phyloP scores from a whole-genome alignment of 2,329 filamentous ascomycete species.

The Rutstroemia sp. region DNA sequence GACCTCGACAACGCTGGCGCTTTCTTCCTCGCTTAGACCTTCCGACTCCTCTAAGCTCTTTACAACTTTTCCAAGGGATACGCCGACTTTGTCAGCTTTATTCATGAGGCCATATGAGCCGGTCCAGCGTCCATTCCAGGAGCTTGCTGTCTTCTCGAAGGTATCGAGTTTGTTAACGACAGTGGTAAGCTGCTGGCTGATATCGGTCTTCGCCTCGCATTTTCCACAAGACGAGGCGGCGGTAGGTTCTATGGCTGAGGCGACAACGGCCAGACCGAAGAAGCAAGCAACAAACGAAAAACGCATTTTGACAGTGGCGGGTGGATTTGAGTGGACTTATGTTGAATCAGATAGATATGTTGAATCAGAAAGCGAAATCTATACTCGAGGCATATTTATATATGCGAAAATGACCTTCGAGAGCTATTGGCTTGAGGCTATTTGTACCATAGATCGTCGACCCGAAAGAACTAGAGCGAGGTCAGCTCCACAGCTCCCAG shows the following conservation, averaged over 20 bases:
- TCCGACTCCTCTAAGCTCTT: not conserved
- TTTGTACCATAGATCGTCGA: too few relatives aligned
- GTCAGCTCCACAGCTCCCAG: too few relatives aligned
- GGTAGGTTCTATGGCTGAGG: not conserved
- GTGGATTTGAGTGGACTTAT: too few relatives aligned
- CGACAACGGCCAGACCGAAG: not conserved
- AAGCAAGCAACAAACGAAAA: too few relatives aligned
- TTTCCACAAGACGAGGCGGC: not conserved
- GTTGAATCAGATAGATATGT: too few relatives aligned
- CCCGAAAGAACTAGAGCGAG: too few relatives aligned
- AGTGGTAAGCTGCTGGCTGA: not conserved
- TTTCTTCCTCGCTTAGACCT: not conserved
- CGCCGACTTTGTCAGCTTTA: not conserved
- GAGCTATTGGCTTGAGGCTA: too few relatives aligned
- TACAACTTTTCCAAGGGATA: not conserved
- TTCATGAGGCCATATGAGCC: not conserved
- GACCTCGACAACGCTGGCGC: not conserved
- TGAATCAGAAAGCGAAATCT: too few relatives aligned
- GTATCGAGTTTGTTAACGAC: not conserved
- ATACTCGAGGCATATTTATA: too few relatives aligned
- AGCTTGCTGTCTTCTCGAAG: not conserved
- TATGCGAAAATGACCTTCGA: too few relatives aligned
- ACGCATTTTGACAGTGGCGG: too few relatives aligned
- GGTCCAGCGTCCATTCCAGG: not conserved
- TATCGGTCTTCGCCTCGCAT: not conserved